Evolutionary conservation across 2,329 filamentous ascomycete species (phyloP).

Genomic region (Colletotrichum magnum): DNA sequence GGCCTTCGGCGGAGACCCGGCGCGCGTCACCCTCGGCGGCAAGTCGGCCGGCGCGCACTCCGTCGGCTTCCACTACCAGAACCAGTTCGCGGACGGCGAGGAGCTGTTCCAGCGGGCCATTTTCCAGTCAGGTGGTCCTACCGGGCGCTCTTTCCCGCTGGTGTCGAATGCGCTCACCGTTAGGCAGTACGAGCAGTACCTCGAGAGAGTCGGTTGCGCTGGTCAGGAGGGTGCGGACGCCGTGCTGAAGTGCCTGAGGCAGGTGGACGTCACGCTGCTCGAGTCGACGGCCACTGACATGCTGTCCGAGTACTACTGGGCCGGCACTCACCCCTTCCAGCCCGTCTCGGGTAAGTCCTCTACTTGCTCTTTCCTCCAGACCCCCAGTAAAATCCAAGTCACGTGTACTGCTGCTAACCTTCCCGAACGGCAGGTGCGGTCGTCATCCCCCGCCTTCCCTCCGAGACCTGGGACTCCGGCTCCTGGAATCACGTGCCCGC

Average conservation of each 20-base stretch:
- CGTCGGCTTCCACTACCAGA: conserved; percentile 55
- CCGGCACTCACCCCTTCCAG: conserved; percentile 29
- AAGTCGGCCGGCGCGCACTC: conserved; percentile 66
- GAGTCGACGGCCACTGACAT: conserved; percentile 17
- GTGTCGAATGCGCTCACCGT: conserved; percentile 51
- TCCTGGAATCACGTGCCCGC: conserved; percentile 20
- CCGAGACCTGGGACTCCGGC: conserved; percentile 17
- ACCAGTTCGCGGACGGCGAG: conserved; percentile 50
- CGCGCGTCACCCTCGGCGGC: conserved; percentile 67
- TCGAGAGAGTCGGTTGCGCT: conserved; percentile 48
- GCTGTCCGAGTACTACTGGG: conserved; percentile 16
- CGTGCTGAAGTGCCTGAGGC: conserved; percentile 55
- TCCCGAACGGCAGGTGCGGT: not conserved
- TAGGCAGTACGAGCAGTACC: conserved; percentile 49
- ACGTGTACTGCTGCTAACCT: not conserved
- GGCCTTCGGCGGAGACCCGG: conserved; percentile 67
- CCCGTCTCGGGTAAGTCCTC: conserved; percentile 7
- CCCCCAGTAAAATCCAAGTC: too few species aligned
- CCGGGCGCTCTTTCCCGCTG: conserved; percentile 53
- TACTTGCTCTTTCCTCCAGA: too few species aligned
- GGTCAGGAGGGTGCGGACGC: conserved; percentile 46
- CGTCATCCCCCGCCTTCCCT: conserved; percentile 25
- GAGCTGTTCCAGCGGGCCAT: conserved; percentile 52
- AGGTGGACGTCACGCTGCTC: conserved; percentile 53
- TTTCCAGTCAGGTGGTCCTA: conserved; percentile 55